Conservation (phyloP, 306 rosid genomes). For the Prinsepia uniflora region DNA sequence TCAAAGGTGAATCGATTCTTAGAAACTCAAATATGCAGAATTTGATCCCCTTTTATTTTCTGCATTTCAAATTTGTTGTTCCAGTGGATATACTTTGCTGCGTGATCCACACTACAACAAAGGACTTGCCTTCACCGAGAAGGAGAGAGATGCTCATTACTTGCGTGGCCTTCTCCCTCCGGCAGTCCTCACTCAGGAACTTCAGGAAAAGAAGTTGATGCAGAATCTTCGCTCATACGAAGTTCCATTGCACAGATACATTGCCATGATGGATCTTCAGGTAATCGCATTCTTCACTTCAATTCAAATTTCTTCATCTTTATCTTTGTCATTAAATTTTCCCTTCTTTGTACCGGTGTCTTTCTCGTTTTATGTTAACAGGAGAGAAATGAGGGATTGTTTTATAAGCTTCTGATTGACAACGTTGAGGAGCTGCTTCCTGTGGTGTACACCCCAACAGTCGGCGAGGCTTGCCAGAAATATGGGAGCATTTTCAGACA, state of each 20-base stretch:
- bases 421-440: slow-evolving; percentile 95
- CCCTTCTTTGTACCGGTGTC: slow-evolving; percentile 18
- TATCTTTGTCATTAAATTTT: neutral
- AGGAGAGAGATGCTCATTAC: slow-evolving; percentile 93
- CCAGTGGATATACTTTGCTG: slow-evolving; percentile 73
- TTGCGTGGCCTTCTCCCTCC: slow-evolving; percentile 96
- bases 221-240: slow-evolving; percentile 82
- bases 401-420: slow-evolving; percentile 83
- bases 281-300: slow-evolving; percentile 25
- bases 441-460: slow-evolving; percentile 90
- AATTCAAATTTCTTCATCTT: too few relatives aligned
- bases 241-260: slow-evolving; percentile 85
- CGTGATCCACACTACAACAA: slow-evolving; percentile 95
- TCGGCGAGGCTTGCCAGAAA: slow-evolving; percentile 98
- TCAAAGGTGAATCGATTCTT: neutral
- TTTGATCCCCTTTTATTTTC: neutral
- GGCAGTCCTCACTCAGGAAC: slow-evolving; percentile 60
- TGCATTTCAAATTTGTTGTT: slow-evolving; percentile 17
- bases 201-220: slow-evolving; percentile 93
- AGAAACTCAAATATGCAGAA: neutral
- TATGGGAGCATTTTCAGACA: slow-evolving; percentile 88
- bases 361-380: slow-evolving; percentile 26
- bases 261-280: slow-evolving; percentile 98
- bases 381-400: slow-evolving; percentile 94
- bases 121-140: slow-evolving; percentile 81